These are phyloP conservation scores for Entophlyctis luteolus DNA, from an alignment of 192 early-diverging fungal genomes.

Conservation along the genomic window DNA sequence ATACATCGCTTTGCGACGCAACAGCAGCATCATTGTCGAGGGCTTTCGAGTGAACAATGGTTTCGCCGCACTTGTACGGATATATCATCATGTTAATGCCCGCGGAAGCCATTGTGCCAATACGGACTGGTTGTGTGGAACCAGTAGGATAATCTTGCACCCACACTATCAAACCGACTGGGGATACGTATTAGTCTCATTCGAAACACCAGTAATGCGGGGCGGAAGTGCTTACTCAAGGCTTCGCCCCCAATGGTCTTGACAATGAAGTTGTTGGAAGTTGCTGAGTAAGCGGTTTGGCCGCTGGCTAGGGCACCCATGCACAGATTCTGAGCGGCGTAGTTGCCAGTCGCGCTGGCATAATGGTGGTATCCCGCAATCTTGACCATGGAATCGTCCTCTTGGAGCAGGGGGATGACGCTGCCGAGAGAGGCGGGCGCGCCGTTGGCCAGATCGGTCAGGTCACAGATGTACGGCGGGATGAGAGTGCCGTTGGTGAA, in stretches of 20 bases:
- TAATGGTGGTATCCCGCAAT: constrained; percentile 14
- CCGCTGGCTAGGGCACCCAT: background rate
- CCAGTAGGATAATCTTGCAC: background rate
- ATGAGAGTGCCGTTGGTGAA: constrained; percentile 31
- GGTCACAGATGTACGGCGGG: constrained; percentile 27
- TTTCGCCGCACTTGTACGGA: constrained; percentile 19
- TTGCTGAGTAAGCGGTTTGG: background rate
- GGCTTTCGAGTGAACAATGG: constrained; percentile 2
- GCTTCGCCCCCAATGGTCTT: background rate
- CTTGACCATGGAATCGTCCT: constrained; percentile 12
- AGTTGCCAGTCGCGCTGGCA: background rate
- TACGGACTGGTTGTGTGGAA: background rate
- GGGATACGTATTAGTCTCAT: background rate
- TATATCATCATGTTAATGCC: constrained; percentile 23
- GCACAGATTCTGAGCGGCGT: constrained; percentile 21
- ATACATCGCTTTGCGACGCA: background rate
- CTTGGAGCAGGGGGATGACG: constrained; percentile 18
- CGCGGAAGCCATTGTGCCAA: constrained; percentile 3
- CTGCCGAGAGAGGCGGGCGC: constrained; percentile 16
- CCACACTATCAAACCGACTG: constrained; percentile 24
- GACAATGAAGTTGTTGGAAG: background rate
- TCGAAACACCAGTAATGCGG: background rate
- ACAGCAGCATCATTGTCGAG: background rate
- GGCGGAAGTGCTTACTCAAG: background rate
- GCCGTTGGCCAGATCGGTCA: constrained; percentile 5